These are phyloP conservation scores for Paraglomus occultum DNA, from an alignment of 192 early-diverging fungal genomes.

Conservation along the genomic window DNA sequence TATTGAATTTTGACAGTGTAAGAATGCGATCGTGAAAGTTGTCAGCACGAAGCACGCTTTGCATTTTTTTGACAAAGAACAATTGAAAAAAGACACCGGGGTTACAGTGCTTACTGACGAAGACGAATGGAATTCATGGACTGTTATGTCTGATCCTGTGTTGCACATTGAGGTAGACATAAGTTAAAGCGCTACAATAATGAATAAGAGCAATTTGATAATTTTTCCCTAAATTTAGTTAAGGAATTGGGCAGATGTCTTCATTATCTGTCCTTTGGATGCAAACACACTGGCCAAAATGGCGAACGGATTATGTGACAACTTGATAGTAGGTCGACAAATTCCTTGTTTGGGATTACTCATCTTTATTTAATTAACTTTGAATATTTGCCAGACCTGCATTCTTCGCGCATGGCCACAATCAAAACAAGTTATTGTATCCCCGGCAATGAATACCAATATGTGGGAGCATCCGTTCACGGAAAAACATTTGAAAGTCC, in stretches of 20 bases:
- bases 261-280: constrained; percentile 87
- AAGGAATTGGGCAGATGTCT: constrained; percentile 91
- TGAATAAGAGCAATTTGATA: neutral
- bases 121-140: constrained; percentile 90
- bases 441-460: constrained; percentile 96
- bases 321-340: constrained; percentile 64
- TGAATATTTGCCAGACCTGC: constrained; percentile 61
- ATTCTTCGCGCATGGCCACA: constrained; percentile 88
- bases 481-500: constrained; percentile 56
- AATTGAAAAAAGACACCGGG: constrained; percentile 39
- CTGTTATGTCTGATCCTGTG: constrained; percentile 82
- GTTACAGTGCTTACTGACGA: constrained; percentile 71
- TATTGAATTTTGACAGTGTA: constrained; percentile 36
- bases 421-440: constrained; percentile 67
- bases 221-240: constrained; percentile 46
- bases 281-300: constrained; percentile 94
- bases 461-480: constrained; percentile 98
- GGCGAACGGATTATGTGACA: constrained; percentile 90
- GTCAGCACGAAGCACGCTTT: constrained; percentile 79
- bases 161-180: constrained; percentile 83
- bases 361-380: neutral
- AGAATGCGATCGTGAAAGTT: constrained; percentile 70
- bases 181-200: constrained; percentile 16
- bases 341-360: neutral
- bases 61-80: constrained; percentile 74